Base-by-base conservation (phyloP, 805 yeast species). In the Candida silvatica region DNA sequence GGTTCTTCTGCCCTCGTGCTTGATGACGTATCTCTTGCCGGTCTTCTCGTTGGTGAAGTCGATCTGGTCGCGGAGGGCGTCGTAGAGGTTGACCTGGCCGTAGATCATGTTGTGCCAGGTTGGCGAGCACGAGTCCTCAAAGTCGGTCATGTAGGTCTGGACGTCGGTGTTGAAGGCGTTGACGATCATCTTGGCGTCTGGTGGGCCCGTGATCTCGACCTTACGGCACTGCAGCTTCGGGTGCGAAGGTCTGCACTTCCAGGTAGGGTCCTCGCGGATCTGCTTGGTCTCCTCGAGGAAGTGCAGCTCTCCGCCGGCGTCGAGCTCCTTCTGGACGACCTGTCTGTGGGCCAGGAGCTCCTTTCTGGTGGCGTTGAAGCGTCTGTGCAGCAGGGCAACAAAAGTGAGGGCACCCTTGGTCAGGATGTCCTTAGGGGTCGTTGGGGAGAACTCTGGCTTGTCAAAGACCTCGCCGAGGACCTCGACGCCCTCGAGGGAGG, bases 161-260 rank as follows among this genome's bases (percentile, higher is more conserved):
- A 82, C 92, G 36, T 71, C 67, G 1, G 88, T 77, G 59, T 82
- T 82, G 54, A 82, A 67, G 3, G 90, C 92, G 52, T 81, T 82
- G 51, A 82, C 76, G 43, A 82, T 74, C 94, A 82, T 82, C 49
- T 82, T 80, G 44, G 90, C 71, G 54, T 80, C 81, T 36, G 88
- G 82, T 16, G 94, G 94, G 34, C 94, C 94, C 17, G 94, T 82
- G 57, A 82, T 82, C 59, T 82, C 92, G 29, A 75, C 77, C 54
- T 86, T 71, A 62, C 94, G 72, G 55, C 79, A 81, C 40, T 71
- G 71, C 47, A 82, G 62, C 34, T 87, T 86, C 27, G 78, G 79
- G 27, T 84, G 87, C 34, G 77, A 66, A 26, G 80, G 67, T 16
- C 79, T 75, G 45, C 92, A 88, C 44, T 69, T 73, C 92, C 92